Conservation (phyloP, 129 eudicot genomes). For the Oenanthe sinensis region DNA sequence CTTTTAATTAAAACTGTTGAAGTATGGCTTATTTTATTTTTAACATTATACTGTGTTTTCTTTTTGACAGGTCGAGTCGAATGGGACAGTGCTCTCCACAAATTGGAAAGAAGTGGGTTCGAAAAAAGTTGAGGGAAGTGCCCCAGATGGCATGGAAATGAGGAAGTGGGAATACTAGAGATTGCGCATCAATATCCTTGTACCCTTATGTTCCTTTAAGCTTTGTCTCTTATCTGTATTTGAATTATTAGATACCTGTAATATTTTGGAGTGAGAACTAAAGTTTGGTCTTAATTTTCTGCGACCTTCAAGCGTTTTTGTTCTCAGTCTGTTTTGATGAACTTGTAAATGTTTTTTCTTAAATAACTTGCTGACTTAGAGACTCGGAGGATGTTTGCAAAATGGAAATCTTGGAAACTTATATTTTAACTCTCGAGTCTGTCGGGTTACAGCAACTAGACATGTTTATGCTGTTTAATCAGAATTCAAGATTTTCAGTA, state of each 20-base stretch:
- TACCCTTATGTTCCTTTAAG: not conserved
- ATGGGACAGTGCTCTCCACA: conserved; percentile 87
- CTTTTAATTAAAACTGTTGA: not conserved
- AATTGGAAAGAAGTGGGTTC: conserved; percentile 95
- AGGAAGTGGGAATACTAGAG: conserved; percentile 65
- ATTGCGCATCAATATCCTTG: not conserved
- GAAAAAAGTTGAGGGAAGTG: conserved; percentile 74
- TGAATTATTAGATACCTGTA: not conserved
- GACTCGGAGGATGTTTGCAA: not conserved
- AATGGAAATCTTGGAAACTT: not conserved
- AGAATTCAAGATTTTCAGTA: not conserved
- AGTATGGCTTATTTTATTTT: not conserved
- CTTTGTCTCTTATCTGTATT: not conserved
- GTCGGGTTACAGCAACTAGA: not conserved
- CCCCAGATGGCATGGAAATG: conserved; percentile 94
- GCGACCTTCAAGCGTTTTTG: not conserved
- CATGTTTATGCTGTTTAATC: not conserved
- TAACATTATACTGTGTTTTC: not conserved
- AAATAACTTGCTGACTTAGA: not conserved
- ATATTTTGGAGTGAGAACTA: not conserved
- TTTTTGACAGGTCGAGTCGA: conserved; percentile 61
- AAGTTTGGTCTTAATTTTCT: not conserved
- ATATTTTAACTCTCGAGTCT: not conserved
- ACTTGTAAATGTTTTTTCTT: not conserved
- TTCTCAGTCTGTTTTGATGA: not conserved